Evolutionary conservation across 2,329 filamentous ascomycete genomes (phyloP), one percentile per base, ranked within the genome.

Genomic region (Byssothecium circinans): DNA sequence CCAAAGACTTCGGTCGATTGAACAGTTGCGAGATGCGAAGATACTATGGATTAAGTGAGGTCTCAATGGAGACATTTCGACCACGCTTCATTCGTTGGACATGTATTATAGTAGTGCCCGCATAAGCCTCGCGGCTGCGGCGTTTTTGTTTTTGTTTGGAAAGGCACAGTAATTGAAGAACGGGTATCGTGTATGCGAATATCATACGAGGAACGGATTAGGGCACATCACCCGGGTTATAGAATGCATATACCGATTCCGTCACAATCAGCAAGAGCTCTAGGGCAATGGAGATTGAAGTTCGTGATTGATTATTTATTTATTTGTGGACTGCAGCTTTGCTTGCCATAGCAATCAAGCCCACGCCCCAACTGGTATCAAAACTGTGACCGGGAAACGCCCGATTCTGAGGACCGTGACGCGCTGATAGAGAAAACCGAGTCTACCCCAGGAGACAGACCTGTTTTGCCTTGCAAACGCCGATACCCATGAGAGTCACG

Each of bases 1-100:
- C 19, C 11, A n/a, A 15, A 1, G 52, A 57, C 54, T 40, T 56
- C n/a, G 52, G 50, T 57, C 50, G 25, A 22, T 33, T 45, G 45
- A 8, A 15, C 15, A 32, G 8, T 32, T 32, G 29, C 29, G 29
- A 32, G 5, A 7, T n/a, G 29, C 29, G 7, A 32, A 32, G 29
- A 8, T 12, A 32, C 6, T 14, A 32, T n/a, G 4, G 29, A 12
- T 12, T 12, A 8, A 12, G 29, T n/a, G n/a, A 14, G 5, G 29
- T 12, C 29, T 32, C 6, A 12, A 32, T 32, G 29, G 29, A 32
- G 14, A 32, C 14, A 32, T 32, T 12, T 32, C 29, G 29, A 32
- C 4, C 12, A n/a, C 14, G 29, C 6, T 5, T 32, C 29, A 32
- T 32, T 32, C 29, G 14, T 38, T 45, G 23, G 41, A 20, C 36